Conservation (phyloP, 176 grass and related monocot species). For the Coix lacrymajobi region DNA sequence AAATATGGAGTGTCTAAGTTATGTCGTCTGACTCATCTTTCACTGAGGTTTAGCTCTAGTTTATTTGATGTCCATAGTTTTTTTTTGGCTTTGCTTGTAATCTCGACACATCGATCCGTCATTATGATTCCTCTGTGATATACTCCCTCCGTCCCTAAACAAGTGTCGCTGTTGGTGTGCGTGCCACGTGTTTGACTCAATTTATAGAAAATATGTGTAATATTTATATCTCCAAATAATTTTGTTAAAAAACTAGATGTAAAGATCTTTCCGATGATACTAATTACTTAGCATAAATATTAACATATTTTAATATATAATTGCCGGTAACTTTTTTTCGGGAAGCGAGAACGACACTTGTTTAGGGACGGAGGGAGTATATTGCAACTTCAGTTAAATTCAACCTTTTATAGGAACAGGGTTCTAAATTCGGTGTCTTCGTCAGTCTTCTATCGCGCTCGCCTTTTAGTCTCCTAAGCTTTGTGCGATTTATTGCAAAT, state of each 20-base stretch:
- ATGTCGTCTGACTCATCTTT: background rate
- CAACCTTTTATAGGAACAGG: background rate
- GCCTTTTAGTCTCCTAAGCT: background rate
- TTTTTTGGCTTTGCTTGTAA: background rate
- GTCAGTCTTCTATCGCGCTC: background rate
- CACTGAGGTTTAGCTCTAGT: conserved; percentile 26
- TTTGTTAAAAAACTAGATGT: too few species aligned
- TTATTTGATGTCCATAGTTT: conserved; percentile 18
- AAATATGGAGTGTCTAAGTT: conserved; percentile 80
- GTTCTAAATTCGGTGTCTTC: background rate
- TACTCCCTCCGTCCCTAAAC: too few species aligned
- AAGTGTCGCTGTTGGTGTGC: too few species aligned
- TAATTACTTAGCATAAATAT: too few species aligned
- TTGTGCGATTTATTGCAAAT: background rate
- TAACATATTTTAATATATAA: too few species aligned
- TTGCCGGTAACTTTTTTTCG: too few species aligned
- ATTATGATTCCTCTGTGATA: conserved; percentile 18
- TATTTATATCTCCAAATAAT: too few species aligned
- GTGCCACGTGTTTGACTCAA: too few species aligned
- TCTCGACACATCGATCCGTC: background rate
- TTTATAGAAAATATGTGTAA: too few species aligned
- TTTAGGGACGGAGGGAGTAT: too few species aligned
- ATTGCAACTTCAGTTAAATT: conserved; percentile 31
- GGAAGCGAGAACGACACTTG: too few species aligned
- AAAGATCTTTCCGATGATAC: too few species aligned